Evolutionary conservation across 495 filamentous ascomycete genomes (phyloP).

Genomic region (Neurospora hispaniola): DNA sequence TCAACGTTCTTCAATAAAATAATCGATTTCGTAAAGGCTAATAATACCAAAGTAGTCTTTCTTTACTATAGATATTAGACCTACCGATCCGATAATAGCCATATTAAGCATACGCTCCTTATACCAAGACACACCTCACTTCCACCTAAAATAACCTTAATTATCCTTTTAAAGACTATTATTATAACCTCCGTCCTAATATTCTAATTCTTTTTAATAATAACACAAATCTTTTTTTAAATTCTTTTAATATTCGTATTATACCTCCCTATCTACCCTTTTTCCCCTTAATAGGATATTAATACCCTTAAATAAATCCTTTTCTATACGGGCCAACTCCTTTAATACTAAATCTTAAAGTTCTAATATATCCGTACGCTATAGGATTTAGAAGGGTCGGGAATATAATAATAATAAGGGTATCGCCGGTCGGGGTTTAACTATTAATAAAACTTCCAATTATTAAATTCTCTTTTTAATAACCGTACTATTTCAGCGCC

Average conservation of each 20-base stretch:
- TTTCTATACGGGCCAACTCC: too few species aligned
- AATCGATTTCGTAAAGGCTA: background rate
- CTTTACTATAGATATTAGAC: background rate
- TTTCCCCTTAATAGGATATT: fast-evolving
- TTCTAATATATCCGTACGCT: fast-evolving
- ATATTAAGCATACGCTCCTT: background rate
- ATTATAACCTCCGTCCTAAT: too few species aligned
- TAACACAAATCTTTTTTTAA: too few species aligned
- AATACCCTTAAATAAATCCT: background rate
- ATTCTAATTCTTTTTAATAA: too few species aligned
- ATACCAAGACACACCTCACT: background rate
- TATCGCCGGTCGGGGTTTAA: too few species aligned
- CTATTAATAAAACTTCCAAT: too few species aligned
- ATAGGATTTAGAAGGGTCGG: too few species aligned
- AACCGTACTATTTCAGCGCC: too few species aligned
- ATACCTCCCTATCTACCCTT: background rate
- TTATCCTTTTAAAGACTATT: too few species aligned
- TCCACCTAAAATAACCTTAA: background rate
- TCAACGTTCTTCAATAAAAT: background rate
- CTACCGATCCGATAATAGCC: background rate
- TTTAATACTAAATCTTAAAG: too few species aligned
- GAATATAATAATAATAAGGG: fast-evolving
- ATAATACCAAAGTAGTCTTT: background rate
- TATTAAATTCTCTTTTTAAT: too few species aligned
- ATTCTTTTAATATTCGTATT: background rate